phyloP scores from a whole-genome alignment of 306 rosid genomes.

The Vigna reflexopilosa region DNA sequence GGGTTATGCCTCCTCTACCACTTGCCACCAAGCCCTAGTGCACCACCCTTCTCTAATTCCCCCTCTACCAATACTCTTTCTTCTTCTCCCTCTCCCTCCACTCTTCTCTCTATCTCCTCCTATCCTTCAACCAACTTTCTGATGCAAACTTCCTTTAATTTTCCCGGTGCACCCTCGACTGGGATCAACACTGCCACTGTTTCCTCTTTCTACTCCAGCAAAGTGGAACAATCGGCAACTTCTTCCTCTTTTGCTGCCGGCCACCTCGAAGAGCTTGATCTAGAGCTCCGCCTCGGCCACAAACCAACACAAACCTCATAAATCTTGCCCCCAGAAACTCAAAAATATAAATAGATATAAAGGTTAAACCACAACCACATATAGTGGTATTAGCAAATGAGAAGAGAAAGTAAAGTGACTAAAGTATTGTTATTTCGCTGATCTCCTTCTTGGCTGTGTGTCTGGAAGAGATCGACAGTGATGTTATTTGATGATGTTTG shows the following conservation, averaged over 20 bases:
- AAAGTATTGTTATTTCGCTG: slow-evolving; percentile 2
- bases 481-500: slow-evolving; percentile 40
- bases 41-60: neutral
- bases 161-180: slow-evolving; percentile 21
- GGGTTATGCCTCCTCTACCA: slow-evolving; percentile 78
- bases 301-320: slow-evolving; percentile 60
- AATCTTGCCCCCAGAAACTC: slow-evolving; percentile 1
- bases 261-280: slow-evolving; percentile 75
- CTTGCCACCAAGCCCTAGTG: slow-evolving; percentile 71
- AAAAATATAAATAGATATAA: neutral
- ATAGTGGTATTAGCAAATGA: neutral
- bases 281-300: slow-evolving; percentile 88
- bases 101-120: slow-evolving; percentile 68
- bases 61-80: neutral
- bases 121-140: slow-evolving; percentile 44
- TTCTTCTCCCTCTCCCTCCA: slow-evolving; percentile 53
- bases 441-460: slow-evolving; percentile 37
- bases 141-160: slow-evolving; percentile 41
- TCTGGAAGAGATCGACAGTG: slow-evolving; percentile 22
- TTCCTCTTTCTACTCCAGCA: slow-evolving; percentile 38
- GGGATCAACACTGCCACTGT: slow-evolving; percentile 14
- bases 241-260: slow-evolving; percentile 38
- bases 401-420: neutral
- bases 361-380: slow-evolving; percentile 1
- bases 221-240: slow-evolving; percentile 43